phyloP scores from a whole-genome alignment of 345 rosid genomes.

The Sisymbrium altissimum region DNA sequence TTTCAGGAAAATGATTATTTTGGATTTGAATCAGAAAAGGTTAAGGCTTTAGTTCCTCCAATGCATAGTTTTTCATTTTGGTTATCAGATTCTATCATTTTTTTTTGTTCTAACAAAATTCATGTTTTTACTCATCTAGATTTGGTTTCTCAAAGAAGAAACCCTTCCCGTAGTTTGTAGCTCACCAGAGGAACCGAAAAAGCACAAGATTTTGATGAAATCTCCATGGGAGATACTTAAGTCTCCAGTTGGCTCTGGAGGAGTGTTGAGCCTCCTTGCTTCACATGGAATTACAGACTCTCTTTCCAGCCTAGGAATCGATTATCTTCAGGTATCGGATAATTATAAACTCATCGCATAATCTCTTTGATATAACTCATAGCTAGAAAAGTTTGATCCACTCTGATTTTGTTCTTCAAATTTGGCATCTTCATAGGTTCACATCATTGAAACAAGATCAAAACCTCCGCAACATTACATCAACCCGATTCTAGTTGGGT shows the following conservation, averaged over 20 bases:
- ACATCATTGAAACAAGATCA: slow-evolving; percentile 24
- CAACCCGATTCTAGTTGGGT: slow-evolving; percentile 52
- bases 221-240: slow-evolving; percentile 90
- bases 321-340: slow-evolving; percentile 62
- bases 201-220: slow-evolving; percentile 77
- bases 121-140: slow-evolving; percentile 35
- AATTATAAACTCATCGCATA: not conserved
- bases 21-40: slow-evolving; percentile 71
- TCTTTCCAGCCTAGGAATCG: slow-evolving; percentile 54
- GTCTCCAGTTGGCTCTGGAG: slow-evolving; percentile 81
- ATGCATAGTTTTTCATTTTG: not conserved
- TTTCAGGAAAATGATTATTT: slow-evolving; percentile 61
- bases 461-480: slow-evolving; percentile 7
- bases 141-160: slow-evolving; percentile 78
- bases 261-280: slow-evolving; percentile 58
- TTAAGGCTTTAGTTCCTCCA: slow-evolving; percentile 18
- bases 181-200: slow-evolving; percentile 45
- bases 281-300: slow-evolving; percentile 46
- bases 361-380: not conserved
- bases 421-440: slow-evolving; percentile 45
- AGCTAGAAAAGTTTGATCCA: not conserved
- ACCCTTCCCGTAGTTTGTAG: slow-evolving; percentile 66
- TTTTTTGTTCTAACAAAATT: not conserved
- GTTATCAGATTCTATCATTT: not conserved
- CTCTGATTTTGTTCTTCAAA: not conserved